A percentile compares a stretch with the other conserved stretches of the same genome.
Evolutionary conservation across 345 rosid genomes (phyloP).

Genomic region (Acer negundo): DNA sequence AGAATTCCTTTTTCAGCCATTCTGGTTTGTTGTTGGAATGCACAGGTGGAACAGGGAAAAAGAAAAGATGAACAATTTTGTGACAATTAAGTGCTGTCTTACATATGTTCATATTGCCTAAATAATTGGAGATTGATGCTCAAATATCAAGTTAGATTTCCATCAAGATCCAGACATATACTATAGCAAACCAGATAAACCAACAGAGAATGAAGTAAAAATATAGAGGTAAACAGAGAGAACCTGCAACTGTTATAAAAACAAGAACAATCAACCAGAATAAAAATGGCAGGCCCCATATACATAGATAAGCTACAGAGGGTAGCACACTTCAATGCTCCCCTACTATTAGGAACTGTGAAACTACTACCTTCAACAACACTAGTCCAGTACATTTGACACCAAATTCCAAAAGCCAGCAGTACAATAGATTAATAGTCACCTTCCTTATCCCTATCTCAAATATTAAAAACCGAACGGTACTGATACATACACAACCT

Average conservation of each 20-base stretch:
- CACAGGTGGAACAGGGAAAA: too few relatives aligned
- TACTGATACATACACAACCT: constrained; percentile 49
- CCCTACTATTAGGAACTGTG: constrained; percentile 22
- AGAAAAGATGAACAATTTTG: too few relatives aligned
- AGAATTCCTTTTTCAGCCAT: neutral
- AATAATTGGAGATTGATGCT: neutral
- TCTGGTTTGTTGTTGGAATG: neutral
- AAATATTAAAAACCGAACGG: neutral
- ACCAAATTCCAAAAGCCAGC: constrained; percentile 31
- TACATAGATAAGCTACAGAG: constrained; percentile 25
- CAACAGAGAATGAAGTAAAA: neutral
- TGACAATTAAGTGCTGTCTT: too few relatives aligned
- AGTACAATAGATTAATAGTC: constrained; percentile 27
- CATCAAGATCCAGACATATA: neutral
- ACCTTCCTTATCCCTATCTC: constrained; percentile 28
- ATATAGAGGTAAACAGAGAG: neutral
- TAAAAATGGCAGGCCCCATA: constrained; percentile 27
- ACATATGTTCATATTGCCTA: too few relatives aligned
- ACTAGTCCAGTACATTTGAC: constrained; percentile 30
- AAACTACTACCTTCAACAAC: constrained; percentile 20
- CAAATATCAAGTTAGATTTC: neutral
- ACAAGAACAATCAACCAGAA: constrained; percentile 25
- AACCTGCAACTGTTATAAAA: constrained; percentile 24
- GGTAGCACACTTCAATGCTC: constrained; percentile 24
- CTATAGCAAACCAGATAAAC: neutral